Conservation (phyloP, 345 rosid genomes). For the Citropsis articulata region DNA sequence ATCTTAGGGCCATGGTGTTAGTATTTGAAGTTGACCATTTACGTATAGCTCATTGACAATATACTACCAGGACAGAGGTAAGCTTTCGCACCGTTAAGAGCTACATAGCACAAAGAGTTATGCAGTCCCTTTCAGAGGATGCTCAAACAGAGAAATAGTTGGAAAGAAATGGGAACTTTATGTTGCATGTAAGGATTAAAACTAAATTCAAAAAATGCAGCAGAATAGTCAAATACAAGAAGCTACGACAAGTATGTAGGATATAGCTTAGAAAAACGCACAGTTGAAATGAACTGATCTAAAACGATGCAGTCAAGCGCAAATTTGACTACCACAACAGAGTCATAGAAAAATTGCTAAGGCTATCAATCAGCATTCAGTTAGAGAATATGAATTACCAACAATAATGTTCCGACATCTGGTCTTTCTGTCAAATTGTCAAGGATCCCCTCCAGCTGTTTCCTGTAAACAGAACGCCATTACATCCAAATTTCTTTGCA, state of each 20-base stretch:
- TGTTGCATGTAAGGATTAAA: neutral
- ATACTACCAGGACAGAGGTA: neutral
- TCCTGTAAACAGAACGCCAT: constrained; percentile 48
- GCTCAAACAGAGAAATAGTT: neutral
- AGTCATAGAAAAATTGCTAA: neutral
- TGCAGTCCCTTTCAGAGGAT: neutral
- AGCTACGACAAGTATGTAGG: neutral
- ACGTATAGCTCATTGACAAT: neutral
- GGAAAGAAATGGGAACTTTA: neutral
- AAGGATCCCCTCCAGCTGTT: constrained; percentile 86
- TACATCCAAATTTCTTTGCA: neutral
- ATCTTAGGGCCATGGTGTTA: neutral
- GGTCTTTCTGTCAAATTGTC: constrained; percentile 88
- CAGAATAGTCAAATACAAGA: neutral
- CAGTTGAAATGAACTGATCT: neutral
- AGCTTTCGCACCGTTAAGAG: neutral
- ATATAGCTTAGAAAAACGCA: neutral
- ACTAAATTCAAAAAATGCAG: neutral
- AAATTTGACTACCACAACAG: neutral
- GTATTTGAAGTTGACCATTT: neutral
- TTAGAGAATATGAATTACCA: constrained; percentile 53
- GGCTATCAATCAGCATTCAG: neutral
- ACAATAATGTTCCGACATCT: constrained; percentile 73
- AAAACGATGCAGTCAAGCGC: neutral
- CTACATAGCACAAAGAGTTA: neutral